These are phyloP conservation scores for Lepiota subincarnata DNA, from an alignment of 768 basidiomycete species.

Conservation along the genomic window DNA sequence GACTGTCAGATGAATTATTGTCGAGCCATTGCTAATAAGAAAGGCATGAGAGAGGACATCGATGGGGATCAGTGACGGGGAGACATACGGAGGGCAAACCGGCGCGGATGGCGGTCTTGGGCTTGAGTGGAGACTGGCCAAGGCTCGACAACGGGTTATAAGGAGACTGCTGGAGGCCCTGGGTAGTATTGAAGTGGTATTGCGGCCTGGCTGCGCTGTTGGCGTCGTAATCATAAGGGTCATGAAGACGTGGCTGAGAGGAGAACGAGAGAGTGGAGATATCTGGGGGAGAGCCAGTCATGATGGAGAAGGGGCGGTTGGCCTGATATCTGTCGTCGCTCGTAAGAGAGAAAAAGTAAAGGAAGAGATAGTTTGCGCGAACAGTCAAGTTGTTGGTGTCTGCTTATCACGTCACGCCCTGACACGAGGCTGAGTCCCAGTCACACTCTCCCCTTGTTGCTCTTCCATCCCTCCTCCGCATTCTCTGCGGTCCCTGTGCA, in stretches of 20 bases:
- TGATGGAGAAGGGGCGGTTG: slow-evolving; percentile 39
- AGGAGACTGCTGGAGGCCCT: slow-evolving; percentile 51
- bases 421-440: neutral
- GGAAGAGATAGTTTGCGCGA: slow-evolving; percentile 12
- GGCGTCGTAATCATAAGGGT: slow-evolving; percentile 81
- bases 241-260: slow-evolving; percentile 79
- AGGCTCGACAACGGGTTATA: slow-evolving; percentile 55
- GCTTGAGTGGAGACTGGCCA: slow-evolving; percentile 69
- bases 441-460: neutral
- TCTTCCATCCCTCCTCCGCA: neutral
- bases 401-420: slow-evolving; percentile 1
- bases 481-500: neutral
- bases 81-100: slow-evolving; percentile 70
- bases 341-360: slow-evolving; percentile 30
- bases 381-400: neutral
- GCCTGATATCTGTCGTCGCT: slow-evolving; percentile 24
- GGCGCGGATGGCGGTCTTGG: slow-evolving; percentile 57
- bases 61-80: slow-evolving; percentile 18
- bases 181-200: slow-evolving; percentile 69
- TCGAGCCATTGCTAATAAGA: slow-evolving; percentile 83
- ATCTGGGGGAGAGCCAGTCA: slow-evolving; percentile 81
- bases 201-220: slow-evolving; percentile 49
- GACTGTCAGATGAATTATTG: slow-evolving; percentile 62
- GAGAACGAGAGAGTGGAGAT: slow-evolving; percentile 73
- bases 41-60: slow-evolving; percentile 18